phyloP scores from a whole-genome alignment of 169 alveolate genomes.

The Plasmodium vinckei region DNA sequence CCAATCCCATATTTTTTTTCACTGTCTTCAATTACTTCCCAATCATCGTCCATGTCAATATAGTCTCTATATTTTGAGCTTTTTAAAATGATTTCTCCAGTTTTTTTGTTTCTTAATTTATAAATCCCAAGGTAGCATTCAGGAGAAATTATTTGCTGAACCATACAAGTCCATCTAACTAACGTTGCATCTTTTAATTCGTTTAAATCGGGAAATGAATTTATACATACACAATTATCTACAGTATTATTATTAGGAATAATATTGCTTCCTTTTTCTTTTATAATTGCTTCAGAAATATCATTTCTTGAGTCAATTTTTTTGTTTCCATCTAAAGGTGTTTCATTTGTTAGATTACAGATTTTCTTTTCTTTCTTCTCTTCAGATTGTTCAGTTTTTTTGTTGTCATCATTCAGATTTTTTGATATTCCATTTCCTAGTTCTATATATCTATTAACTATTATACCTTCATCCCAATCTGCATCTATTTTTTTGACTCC shows the following conservation, averaged over 20 bases:
- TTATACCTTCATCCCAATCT: conserved; percentile 73
- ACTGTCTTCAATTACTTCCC: conserved; percentile 50
- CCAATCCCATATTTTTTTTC: conserved; percentile 31
- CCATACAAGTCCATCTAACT: conserved; percentile 78
- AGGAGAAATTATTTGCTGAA: conserved; percentile 73
- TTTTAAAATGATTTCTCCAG: conserved; percentile 35
- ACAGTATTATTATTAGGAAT: conserved; percentile 21
- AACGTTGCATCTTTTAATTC: conserved; percentile 51
- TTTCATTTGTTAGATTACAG: not conserved
- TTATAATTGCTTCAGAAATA: conserved; percentile 1
- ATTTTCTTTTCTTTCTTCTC: conserved; percentile 3
- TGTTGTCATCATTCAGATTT: not conserved
- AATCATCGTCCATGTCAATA: conserved; percentile 65
- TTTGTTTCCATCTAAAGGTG: not conserved
- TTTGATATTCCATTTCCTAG: conserved; percentile 40
- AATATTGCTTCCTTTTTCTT: conserved; percentile 13
- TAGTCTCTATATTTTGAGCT: conserved; percentile 74
- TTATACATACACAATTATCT: conserved; percentile 54
- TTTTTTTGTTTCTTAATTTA: conserved; percentile 59
- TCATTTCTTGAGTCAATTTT: not conserved
- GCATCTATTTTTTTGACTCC: conserved; percentile 28
- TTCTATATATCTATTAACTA: conserved; percentile 62
- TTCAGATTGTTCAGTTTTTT: not conserved
- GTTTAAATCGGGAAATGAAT: conserved; percentile 6
- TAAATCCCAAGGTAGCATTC: conserved; percentile 71